Conservation (phyloP, 352 stramenopile species). For the Blastocystis sp. region DNA sequence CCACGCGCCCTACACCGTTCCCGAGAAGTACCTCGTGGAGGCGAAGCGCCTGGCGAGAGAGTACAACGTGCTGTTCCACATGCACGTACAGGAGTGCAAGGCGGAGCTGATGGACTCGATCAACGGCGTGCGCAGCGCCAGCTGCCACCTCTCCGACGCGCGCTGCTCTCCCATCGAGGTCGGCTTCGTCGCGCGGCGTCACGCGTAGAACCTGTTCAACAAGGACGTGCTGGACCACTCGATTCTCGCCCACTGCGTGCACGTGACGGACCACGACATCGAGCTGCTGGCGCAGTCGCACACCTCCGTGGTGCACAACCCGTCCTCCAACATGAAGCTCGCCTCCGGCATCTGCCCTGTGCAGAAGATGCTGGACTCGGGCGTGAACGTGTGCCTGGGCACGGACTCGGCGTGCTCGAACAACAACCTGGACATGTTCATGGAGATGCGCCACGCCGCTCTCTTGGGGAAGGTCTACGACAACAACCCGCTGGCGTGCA, state of each 20-base stretch:
- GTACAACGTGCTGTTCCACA: constrained; percentile 80
- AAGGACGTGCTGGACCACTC: constrained; percentile 81
- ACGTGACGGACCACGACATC: constrained; percentile 85
- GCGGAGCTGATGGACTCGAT: constrained; percentile 83
- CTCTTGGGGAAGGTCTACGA: constrained; percentile 84
- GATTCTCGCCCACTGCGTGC: constrained; percentile 81
- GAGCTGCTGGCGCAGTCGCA: constrained; percentile 79
- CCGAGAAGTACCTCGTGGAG: constrained; percentile 79
- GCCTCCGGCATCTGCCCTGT: constrained; percentile 81
- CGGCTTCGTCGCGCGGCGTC: neutral
- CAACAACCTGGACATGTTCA: constrained; percentile 87
- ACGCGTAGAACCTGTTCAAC: constrained; percentile 80
- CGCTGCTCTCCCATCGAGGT: constrained; percentile 79
- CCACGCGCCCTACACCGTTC: constrained; percentile 85
- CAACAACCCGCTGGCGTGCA: constrained; percentile 78
- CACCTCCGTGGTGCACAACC: constrained; percentile 84
- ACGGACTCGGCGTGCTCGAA: constrained; percentile 86
- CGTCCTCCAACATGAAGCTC: constrained; percentile 87
- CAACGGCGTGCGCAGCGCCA: constrained; percentile 80
- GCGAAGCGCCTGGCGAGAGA: constrained; percentile 78
- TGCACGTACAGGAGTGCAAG: constrained; percentile 85
- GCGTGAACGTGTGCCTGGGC: constrained; percentile 85
- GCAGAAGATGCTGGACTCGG: constrained; percentile 81
- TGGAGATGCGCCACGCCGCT: constrained; percentile 85
- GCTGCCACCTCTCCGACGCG: constrained; percentile 83